Percentiles rank a stretch among this genome's conserved stretches.
phyloP scores from a whole-genome alignment of 352 stramenopile species.

The Hyaloperonospora brassicae region DNA sequence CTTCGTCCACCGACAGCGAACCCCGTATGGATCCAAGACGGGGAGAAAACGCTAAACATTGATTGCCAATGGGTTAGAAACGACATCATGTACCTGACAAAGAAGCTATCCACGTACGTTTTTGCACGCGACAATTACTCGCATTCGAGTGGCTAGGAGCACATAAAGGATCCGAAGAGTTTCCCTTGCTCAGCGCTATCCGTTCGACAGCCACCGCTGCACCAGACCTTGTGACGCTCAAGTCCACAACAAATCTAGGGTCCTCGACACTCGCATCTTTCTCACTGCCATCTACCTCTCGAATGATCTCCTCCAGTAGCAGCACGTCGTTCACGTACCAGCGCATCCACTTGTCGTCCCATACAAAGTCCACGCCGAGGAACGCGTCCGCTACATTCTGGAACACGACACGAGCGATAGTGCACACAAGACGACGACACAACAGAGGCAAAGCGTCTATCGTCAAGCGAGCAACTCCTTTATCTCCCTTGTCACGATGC shows the following conservation, averaged over 20 bases:
- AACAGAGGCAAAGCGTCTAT: neutral
- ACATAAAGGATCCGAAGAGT: conserved; percentile 28
- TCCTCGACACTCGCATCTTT: neutral
- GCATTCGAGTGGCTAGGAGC: conserved; percentile 25
- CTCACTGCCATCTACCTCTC: conserved; percentile 1
- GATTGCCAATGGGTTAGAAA: conserved; percentile 1
- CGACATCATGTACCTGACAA: neutral
- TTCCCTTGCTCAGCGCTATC: conserved; percentile 21
- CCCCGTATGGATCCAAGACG: conserved; percentile 54
- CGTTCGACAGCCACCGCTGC: conserved; percentile 17
- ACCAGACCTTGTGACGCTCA: conserved; percentile 13
- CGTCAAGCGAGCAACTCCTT: neutral
- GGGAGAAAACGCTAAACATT: conserved; percentile 31
- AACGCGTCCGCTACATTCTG: conserved; percentile 28
- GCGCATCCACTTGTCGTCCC: conserved; percentile 45
- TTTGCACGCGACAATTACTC: conserved; percentile 38
- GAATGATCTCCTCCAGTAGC: conserved; percentile 37
- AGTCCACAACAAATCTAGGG: conserved; percentile 16
- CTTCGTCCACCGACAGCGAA: conserved; percentile 52
- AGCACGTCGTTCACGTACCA: conserved; percentile 50
- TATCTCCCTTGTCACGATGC: neutral
- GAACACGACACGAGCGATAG: neutral
- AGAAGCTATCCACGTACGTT: conserved; percentile 21
- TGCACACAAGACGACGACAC: neutral
- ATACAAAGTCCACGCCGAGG: conserved; percentile 34